phyloP scores from a whole-genome alignment of 208 protist genomes.

The Acanthamoeba healyi region DNA sequence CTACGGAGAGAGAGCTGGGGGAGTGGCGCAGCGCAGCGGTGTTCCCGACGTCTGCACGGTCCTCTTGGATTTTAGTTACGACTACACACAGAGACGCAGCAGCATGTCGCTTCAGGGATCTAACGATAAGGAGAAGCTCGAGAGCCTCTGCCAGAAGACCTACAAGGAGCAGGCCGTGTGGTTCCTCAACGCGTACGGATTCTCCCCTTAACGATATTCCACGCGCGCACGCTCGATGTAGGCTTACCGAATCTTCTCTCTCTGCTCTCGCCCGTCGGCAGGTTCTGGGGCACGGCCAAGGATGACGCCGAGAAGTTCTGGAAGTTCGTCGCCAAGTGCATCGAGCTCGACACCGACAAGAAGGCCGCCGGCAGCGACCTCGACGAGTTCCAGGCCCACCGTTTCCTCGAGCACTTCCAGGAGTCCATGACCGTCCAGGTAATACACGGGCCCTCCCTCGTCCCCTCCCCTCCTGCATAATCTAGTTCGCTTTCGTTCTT shows the following conservation, averaged over 20 bases:
- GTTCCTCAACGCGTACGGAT: conserved; percentile 45
- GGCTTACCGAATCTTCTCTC: not conserved
- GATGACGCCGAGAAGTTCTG: conserved; percentile 66
- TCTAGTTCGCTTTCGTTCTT: not conserved
- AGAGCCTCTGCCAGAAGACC: conserved; percentile 29
- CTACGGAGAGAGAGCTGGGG: too few relatives aligned
- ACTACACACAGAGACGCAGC: not conserved
- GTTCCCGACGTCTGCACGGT: too few relatives aligned
- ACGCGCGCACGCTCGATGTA: not conserved
- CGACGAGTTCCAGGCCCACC: conserved; percentile 66
- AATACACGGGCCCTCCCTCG: not conserved
- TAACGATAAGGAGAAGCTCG: conserved; percentile 59
- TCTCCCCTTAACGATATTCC: not conserved
- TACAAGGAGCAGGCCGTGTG: conserved; percentile 73
- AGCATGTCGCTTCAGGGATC: conserved; percentile 11
- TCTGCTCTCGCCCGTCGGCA: too few relatives aligned
- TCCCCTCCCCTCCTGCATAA: not conserved
- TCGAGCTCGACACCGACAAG: conserved; percentile 32
- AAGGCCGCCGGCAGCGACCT: conserved; percentile 57
- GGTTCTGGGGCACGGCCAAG: conserved; percentile 37
- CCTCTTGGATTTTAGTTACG: not conserved
- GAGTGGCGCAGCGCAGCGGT: too few relatives aligned
- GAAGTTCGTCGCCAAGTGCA: conserved; percentile 43
- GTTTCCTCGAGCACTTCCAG: conserved; percentile 59
- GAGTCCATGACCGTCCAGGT: conserved; percentile 55